Conservation (phyloP, 2,329 filamentous ascomycete species). For the Cytospora mali region DNA sequence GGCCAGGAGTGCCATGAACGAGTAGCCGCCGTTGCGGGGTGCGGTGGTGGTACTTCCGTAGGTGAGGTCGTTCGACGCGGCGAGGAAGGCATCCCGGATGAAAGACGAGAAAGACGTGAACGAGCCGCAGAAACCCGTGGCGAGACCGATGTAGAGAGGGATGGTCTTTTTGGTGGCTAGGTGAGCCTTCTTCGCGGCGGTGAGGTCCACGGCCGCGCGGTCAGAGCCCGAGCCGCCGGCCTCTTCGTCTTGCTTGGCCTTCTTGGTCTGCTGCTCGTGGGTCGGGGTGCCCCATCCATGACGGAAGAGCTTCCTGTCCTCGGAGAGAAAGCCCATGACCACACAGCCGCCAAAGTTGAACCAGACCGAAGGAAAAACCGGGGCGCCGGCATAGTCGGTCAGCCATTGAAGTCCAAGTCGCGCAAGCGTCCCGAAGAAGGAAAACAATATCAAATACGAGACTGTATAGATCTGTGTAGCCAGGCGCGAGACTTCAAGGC, state of each 20-base stretch:
- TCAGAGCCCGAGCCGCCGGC: conserved; percentile 36
- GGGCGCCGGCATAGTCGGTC: conserved; percentile 77
- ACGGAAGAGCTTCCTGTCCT: conserved; percentile 76
- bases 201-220: conserved; percentile 39
- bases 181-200: conserved; percentile 59
- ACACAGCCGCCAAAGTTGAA: conserved; percentile 82
- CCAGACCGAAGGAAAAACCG: conserved; percentile 80
- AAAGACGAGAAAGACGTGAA: conserved; percentile 87
- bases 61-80: conserved; percentile 73
- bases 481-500: conserved; percentile 46
- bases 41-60: conserved; percentile 43
- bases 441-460: conserved; percentile 83
- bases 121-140: conserved; percentile 74
- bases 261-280: conserved; percentile 41
- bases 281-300: conserved; percentile 61
- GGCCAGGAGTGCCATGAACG: conserved; percentile 78
- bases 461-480: conserved; percentile 69
- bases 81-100: conserved; percentile 77
- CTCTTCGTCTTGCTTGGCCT: conserved; percentile 43
- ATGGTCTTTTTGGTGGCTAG: conserved; percentile 77
- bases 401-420: conserved; percentile 79
- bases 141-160: conserved; percentile 75
- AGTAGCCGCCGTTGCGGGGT: conserved; percentile 72
- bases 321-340: conserved; percentile 81
- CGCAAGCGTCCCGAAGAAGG: conserved; percentile 81